These are phyloP conservation scores for Alternaria atra DNA, from an alignment of 2,329 filamentous ascomycete species.

Conservation along the genomic window DNA sequence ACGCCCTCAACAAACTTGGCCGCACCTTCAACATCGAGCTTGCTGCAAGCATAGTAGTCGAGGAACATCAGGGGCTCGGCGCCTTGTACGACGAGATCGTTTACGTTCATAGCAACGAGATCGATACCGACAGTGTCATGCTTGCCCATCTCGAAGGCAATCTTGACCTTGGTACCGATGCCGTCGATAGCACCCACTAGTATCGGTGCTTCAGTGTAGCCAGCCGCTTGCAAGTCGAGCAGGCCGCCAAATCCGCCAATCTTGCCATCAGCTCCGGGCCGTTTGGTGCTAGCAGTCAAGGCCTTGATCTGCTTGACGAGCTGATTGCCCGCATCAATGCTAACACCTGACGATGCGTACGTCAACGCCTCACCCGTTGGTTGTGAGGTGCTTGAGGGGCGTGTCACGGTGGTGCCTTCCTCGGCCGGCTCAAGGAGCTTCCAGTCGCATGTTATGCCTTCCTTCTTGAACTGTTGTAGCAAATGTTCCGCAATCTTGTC, in stretches of 20 bases:
- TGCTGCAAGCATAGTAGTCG: conserved; percentile 96
- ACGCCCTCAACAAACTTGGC: conserved; percentile 91
- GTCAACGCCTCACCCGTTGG: conserved; percentile 65
- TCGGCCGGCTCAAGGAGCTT: conserved; percentile 87
- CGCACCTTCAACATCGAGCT: conserved; percentile 79
- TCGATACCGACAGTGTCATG: conserved; percentile 97
- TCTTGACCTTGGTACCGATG: conserved; percentile 95
- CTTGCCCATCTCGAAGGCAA: conserved; percentile 87
- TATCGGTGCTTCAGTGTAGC: conserved; percentile 77
- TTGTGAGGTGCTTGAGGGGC: conserved; percentile 25
- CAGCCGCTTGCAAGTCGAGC: conserved; percentile 78
- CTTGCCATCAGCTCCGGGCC: conserved; percentile 87
- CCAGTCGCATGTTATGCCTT: conserved; percentile 84
- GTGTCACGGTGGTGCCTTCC: conserved; percentile 63
- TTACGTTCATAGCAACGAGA: conserved; percentile 98
- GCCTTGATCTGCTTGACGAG: conserved; percentile 92
- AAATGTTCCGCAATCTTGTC: conserved; percentile 84
- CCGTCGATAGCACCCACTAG: conserved; percentile 96
- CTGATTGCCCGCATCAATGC: conserved; percentile 91
- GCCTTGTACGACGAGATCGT: conserved; percentile 95
- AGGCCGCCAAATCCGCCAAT: conserved; percentile 96
- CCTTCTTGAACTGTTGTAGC: conserved; percentile 74
- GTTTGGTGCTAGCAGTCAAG: conserved; percentile 83
- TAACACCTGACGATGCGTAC: conserved; percentile 92
- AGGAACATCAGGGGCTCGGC: conserved; percentile 96